Percentiles rank a stretch among this genome's conserved stretches.
Evolutionary conservation across 2,329 filamentous ascomycete genomes (phyloP).

Genomic region (Alternaria arborescens): DNA sequence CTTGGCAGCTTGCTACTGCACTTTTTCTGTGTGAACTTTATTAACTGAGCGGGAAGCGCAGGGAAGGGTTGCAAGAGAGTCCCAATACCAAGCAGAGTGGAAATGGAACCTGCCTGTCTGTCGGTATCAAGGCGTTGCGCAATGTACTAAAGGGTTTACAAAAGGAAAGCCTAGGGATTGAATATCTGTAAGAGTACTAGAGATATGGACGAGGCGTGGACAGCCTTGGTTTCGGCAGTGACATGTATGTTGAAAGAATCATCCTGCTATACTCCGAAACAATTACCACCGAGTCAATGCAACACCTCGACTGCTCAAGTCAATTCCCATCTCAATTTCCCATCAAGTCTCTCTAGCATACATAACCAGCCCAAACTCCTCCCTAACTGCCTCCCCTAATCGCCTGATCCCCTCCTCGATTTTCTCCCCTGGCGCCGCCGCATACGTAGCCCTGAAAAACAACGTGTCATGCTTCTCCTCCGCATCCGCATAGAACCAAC

Average conservation of each 20-base stretch:
- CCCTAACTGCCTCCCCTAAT: slow-evolving; percentile 77
- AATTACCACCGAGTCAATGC: neutral
- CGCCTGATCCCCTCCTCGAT: slow-evolving; percentile 63
- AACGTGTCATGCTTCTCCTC: slow-evolving; percentile 67
- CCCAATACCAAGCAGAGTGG: neutral
- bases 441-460: slow-evolving; percentile 92
- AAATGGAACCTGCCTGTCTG: neutral
- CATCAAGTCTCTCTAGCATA: slow-evolving; percentile 12
- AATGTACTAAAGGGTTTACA: neutral
- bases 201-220: neutral
- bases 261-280: neutral
- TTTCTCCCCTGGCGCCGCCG: slow-evolving; percentile 70
- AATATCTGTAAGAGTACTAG: slow-evolving; percentile 3
- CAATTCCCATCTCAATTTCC: neutral
- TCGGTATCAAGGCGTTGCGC: neutral
- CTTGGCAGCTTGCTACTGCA: slow-evolving; percentile 95
- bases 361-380: slow-evolving; percentile 61
- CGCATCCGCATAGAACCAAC: slow-evolving; percentile 87
- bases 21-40: slow-evolving; percentile 99
- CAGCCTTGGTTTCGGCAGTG: neutral
- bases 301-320: neutral
- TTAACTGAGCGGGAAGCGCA: slow-evolving; percentile 73
- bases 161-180: neutral
- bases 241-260: neutral
- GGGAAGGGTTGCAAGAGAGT: neutral